Conservation (phyloP, 2,329 filamentous ascomycete species). For the Grosmannia clavigera region DNA sequence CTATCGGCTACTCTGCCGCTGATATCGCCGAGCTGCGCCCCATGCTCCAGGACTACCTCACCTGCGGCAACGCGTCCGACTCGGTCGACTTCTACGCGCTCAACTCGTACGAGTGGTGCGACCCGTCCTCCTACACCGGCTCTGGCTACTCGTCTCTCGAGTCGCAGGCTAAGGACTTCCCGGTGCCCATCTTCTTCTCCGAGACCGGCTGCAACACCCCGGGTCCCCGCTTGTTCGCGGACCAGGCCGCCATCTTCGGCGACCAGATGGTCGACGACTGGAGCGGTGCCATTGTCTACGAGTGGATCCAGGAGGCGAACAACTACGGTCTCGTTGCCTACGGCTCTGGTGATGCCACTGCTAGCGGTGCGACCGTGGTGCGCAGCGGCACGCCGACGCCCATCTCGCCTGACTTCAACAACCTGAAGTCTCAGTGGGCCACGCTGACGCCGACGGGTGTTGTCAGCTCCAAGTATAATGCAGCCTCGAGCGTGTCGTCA, state of each 20-base stretch:
- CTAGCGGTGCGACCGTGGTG: constrained; percentile 59
- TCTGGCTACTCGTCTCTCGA: constrained; percentile 63
- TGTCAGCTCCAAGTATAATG: constrained; percentile 50
- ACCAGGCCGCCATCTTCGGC: constrained; percentile 69
- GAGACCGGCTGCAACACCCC: constrained; percentile 73
- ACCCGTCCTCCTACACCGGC: constrained; percentile 39
- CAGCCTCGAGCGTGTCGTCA: constrained; percentile 45
- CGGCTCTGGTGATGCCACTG: constrained; percentile 44
- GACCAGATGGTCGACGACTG: constrained; percentile 54
- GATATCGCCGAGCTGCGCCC: constrained; percentile 61
- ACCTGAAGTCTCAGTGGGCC: constrained; percentile 66
- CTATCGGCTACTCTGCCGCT: constrained; percentile 76
- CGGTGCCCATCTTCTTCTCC: constrained; percentile 80
- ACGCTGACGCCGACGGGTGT: constrained; percentile 59
- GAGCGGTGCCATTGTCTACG: constrained; percentile 76
- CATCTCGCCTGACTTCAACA: constrained; percentile 62
- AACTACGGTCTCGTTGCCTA: constrained; percentile 74
- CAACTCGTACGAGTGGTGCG: constrained; percentile 79
- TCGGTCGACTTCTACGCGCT: constrained; percentile 73
- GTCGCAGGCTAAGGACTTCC: constrained; percentile 54
- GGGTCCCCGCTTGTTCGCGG: constrained; percentile 49
- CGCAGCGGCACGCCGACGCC: constrained; percentile 63
- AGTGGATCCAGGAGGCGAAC: constrained; percentile 81
- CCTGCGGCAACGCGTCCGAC: constrained; percentile 59
- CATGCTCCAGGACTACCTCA: constrained; percentile 58